Base-by-base conservation (phyloP, 805 yeast genomes). In the Maudiozyma pseudohumilis region DNA sequence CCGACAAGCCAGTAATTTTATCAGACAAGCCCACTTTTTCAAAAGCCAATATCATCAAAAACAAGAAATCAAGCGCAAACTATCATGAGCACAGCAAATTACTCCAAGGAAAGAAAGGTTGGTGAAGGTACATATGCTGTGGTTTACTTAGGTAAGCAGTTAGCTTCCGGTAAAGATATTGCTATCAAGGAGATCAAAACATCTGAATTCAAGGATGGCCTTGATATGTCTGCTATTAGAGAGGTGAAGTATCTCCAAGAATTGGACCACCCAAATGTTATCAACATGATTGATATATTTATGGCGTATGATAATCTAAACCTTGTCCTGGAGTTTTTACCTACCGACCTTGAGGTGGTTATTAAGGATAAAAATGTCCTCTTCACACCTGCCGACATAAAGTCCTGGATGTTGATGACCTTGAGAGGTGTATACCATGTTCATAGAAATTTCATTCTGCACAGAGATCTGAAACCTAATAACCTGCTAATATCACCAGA, bases 41-140 rank as follows among this genome's bases (percentile, higher is more conserved):
- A n/a, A n/a, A n/a, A n/a, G n/a, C n/a, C n/a, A n/a, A n/a, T n/a
- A n/a, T n/a, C n/a, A n/a, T n/a, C n/a, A n/a, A n/a, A n/a, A n/a
- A n/a, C n/a, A n/a, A n/a, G n/a, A n/a, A n/a, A n/a, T n/a, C n/a
- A n/a, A n/a, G n/a, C n/a, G n/a, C n/a, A 26, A 26, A 6, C 15
- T 6, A 26, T 26, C 15, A 31, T 32, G 35, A 16, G 23, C 11
- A 29, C 18, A 15, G 15, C 17, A 19, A 36, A 38, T 5, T 43
- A 43, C 25, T 28, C 36, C 6, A 43, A 43, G 53, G 95, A 87
- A 40, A 77, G 74, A 47, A 88, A 87, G 55, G 96, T 92, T 21
- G 99, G 99, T 55, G 99, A 92, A 63, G 99, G 99, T 61, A 92
- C 99, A 0, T 92, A 89, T 65, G 99, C 99, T 33, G 94, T 88